A percentile compares a stretch with the other conserved stretches of the same genome.
Evolutionary conservation across 1,284 basidiomycete species (phyloP).

Genomic region (Ganoderma boninense): DNA sequence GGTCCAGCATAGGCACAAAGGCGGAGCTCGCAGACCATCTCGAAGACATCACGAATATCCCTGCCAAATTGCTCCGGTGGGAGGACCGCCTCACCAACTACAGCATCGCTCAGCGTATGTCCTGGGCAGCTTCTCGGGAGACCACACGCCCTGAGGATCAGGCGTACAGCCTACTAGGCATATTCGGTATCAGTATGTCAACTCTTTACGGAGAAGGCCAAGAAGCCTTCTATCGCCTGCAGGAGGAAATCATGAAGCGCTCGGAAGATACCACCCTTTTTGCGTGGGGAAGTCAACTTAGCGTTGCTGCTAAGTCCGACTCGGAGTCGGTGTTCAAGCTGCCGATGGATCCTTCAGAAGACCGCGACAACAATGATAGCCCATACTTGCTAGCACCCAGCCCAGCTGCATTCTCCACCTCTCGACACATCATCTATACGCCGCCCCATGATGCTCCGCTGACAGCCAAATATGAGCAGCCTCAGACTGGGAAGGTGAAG

Average conservation of each 20-base stretch:
- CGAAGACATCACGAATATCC: conserved; percentile 11
- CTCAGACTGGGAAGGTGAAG: too few relatives aligned
- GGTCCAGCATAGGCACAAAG: conserved; percentile 13
- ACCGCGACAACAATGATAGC: too few relatives aligned
- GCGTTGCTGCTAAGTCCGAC: too few relatives aligned
- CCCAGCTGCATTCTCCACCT: too few relatives aligned
- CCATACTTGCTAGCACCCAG: too few relatives aligned
- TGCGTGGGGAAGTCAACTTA: not conserved
- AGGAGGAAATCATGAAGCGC: conserved; percentile 5
- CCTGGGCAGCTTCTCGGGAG: not conserved
- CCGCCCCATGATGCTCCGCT: too few relatives aligned
- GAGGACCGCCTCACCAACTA: conserved; percentile 9
- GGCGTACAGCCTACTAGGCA: not conserved
- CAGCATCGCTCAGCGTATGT: conserved; percentile 18
- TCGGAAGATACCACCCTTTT: not conserved
- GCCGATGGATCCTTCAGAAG: too few relatives aligned
- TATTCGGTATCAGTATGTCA: not conserved
- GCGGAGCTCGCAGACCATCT: conserved; percentile 9
- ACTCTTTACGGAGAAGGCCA: not conserved
- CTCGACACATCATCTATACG: too few relatives aligned
- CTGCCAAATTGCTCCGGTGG: conserved; percentile 5
- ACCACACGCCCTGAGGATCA: not conserved
- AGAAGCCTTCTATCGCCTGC: not conserved
- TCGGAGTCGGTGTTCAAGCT: too few relatives aligned
- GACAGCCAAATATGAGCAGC: too few relatives aligned